A percentile compares a stretch with the other conserved stretches of the same genome.
Conservation (phyloP, 1,284 basidiomycete species). For the Pseudomicrostroma phylloplanum region DNA sequence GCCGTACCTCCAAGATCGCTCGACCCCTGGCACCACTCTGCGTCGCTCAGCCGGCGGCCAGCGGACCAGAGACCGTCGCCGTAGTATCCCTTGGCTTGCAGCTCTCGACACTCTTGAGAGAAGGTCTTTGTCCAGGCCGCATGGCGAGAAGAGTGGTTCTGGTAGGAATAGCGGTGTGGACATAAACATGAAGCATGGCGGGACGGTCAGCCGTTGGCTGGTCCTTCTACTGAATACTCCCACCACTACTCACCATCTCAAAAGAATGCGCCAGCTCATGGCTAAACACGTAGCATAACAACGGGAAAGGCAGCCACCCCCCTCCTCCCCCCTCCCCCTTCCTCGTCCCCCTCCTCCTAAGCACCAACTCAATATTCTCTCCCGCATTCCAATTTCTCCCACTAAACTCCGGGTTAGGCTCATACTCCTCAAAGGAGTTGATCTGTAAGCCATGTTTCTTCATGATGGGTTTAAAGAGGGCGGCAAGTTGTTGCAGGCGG, state of each 20-base stretch:
- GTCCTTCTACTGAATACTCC: too few relatives aligned
- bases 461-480: constrained; percentile 39
- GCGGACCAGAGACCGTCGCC: constrained; percentile 41
- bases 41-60: constrained; percentile 25
- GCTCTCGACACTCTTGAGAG: constrained; percentile 20
- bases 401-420: constrained; percentile 37
- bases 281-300: constrained; percentile 33
- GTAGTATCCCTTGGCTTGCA: constrained; percentile 33
- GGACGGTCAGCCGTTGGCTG: too few relatives aligned
- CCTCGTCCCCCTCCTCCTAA: constrained; percentile 15
- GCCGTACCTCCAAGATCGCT: constrained; percentile 7
- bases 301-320: constrained; percentile 28
- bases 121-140: constrained; percentile 31
- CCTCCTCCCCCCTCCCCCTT: constrained; percentile 14
- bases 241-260: constrained; percentile 19
- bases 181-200: constrained; percentile 13
- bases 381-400: constrained; percentile 41
- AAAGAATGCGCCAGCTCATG: constrained; percentile 40
- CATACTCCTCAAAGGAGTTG: constrained; percentile 37
- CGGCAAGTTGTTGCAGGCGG: constrained; percentile 28
- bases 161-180: background rate
- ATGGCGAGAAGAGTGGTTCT: constrained; percentile 30
- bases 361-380: constrained; percentile 35
- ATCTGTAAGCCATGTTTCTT: constrained; percentile 32
- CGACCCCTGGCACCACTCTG: constrained; percentile 22